Conservation (phyloP, 495 filamentous ascomycete genomes). For the Evernia prunastri region DNA sequence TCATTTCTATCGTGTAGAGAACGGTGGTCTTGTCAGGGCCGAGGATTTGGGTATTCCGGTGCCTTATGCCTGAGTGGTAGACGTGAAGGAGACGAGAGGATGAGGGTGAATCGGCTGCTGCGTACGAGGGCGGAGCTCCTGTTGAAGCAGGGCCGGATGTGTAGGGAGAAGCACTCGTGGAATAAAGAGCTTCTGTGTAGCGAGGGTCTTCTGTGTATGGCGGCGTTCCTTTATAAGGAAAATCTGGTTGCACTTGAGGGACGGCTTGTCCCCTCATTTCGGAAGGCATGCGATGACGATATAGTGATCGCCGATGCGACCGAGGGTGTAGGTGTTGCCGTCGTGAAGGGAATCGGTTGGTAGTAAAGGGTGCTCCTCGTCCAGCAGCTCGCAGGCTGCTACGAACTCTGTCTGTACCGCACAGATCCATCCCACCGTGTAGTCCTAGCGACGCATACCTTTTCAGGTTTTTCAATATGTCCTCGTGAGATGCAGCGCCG, state of each 20-base stretch:
- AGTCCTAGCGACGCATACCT: constrained; percentile 1
- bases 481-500: neutral
- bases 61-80: constrained; percentile 7
- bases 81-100: constrained; percentile 16
- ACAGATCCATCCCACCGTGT: constrained; percentile 11
- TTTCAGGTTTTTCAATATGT: neutral
- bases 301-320: neutral
- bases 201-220: neutral
- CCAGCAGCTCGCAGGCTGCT: constrained; percentile 1
- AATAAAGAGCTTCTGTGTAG: neutral
- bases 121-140: neutral
- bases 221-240: neutral
- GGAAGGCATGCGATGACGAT: too few species aligned
- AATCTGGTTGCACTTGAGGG: neutral
- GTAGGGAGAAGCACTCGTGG: neutral
- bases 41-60: too few species aligned
- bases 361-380: constrained; percentile 3
- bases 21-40: constrained; percentile 15
- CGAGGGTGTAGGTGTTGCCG: constrained; percentile 5
- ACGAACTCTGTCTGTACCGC: constrained; percentile 5
- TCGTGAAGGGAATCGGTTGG: neutral
- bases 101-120: neutral
- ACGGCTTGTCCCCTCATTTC: neutral
- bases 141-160: neutral
- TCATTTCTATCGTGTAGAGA: constrained; percentile 14